Conservation (phyloP, 352 stramenopile species). For the Phytophthora uliginosa region DNA sequence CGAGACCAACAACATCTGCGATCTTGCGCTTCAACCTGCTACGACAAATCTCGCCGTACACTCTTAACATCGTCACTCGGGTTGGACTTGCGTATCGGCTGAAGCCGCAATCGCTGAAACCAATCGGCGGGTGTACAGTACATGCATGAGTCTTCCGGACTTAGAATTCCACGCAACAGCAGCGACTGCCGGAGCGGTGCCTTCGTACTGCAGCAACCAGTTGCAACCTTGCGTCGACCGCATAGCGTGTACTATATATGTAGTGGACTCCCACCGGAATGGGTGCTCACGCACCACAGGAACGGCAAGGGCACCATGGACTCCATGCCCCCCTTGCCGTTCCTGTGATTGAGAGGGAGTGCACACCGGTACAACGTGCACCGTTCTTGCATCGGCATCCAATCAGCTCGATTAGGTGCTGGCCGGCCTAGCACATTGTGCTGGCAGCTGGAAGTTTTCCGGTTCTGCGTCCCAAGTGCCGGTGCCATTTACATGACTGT, state of each 20-base stretch:
- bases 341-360: neutral
- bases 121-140: neutral
- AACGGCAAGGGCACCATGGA: neutral
- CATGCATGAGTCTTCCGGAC: neutral
- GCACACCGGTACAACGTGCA: slow-evolving; percentile 4
- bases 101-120: slow-evolving; percentile 23
- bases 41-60: slow-evolving; percentile 31
- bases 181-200: no score
- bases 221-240: neutral
- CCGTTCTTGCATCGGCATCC: slow-evolving; percentile 37
- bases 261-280: slow-evolving; percentile 25
- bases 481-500: no score
- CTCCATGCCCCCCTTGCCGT: no score
- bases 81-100: slow-evolving; percentile 32
- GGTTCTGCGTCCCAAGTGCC: no score
- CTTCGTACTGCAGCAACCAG: neutral
- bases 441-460: no score
- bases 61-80: slow-evolving; percentile 19
- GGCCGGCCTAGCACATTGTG: neutral
- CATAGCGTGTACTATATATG: neutral
- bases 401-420: slow-evolving; percentile 35
- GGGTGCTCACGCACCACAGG: slow-evolving; percentile 1
- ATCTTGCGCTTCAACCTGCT: slow-evolving; percentile 45
- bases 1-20: neutral
- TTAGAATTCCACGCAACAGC: no score